Base-by-base conservation (phyloP, 345 rosid genomes). In the Ceriops tagal region DNA sequence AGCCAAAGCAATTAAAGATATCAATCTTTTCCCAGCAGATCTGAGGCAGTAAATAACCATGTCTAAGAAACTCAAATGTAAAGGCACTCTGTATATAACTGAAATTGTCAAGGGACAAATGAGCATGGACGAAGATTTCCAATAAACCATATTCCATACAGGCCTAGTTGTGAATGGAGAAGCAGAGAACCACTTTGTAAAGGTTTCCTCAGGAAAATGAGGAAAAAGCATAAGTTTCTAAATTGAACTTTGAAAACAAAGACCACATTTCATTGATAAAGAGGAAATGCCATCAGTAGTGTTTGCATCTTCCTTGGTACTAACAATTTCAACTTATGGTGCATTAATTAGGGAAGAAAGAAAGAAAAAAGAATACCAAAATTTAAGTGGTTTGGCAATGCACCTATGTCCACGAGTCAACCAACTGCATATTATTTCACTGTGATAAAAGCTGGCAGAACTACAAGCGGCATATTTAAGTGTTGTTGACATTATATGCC, bases 1-100 rank as follows among this genome's bases (percentile, higher is more conserved):
- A 53, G 96, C 95, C 81, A 89, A n/a, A 37, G 97, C 97, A 76
- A 88, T 66, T 78, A 91, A 71, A 31, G 83, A 79, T 71, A 85
- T 56, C 67, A 88, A 49, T 75, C 67, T 80, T 64, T 47, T 84
- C 59, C 87, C 96, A 68, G 73, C 83, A 78, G 80, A 81, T 79
- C 97, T 89, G 73, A 71, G 47, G 55, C 66, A 78, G 51, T 52
- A 77, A 8, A 32, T 28, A 66, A 18, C 52, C 70, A 53, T 37
- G 53, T 20, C 20, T 49, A 31, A 35, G 55, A 64, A 61, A 8
- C 8, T 46, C 53, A 21, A 72, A 3, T 1, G 5, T 22, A 22
- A 55, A 55, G 13, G 5, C 58, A n/a, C 8, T 21, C 28, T 68
- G n/a, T 31, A 27, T 46, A n/a, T 9, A 49, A 24, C 32, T 58